Conservation (phyloP, 257 asterid species). For the Capsicum chinense region DNA sequence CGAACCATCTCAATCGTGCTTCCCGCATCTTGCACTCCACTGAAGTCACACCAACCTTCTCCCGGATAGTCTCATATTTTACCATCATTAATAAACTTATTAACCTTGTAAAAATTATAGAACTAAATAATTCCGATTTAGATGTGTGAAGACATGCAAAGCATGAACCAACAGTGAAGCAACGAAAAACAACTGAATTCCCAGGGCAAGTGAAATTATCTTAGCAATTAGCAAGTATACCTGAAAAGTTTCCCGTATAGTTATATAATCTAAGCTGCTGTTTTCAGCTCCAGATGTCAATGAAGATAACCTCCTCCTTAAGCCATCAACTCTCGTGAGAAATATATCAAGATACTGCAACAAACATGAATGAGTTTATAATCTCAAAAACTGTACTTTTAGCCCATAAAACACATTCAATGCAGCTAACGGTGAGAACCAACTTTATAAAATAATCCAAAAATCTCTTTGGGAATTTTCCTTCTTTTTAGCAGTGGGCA, state of each 20-base stretch:
- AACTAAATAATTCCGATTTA: background rate
- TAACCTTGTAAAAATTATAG: background rate
- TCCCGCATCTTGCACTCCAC: no score
- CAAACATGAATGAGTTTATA: conserved; percentile 24
- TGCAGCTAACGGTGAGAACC: conserved; percentile 11
- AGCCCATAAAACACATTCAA: background rate
- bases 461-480: background rate
- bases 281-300: conserved; percentile 47
- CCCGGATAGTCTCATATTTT: no score
- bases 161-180: background rate
- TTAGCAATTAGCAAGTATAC: conserved; percentile 42
- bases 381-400: background rate
- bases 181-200: background rate
- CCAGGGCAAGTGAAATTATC: background rate
- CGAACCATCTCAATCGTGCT: no score
- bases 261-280: conserved; percentile 51
- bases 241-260: conserved; percentile 78
- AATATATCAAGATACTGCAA: conserved; percentile 86
- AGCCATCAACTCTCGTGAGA: conserved; percentile 91
- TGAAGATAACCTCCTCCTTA: conserved; percentile 78
- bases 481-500: conserved; percentile 4
- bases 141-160: conserved; percentile 7
- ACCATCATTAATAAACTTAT: background rate
- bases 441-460: background rate
- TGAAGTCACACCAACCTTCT: no score